Base-by-base conservation (phyloP, 257 asterid genomes). In the Nicotiana noctiflora region DNA sequence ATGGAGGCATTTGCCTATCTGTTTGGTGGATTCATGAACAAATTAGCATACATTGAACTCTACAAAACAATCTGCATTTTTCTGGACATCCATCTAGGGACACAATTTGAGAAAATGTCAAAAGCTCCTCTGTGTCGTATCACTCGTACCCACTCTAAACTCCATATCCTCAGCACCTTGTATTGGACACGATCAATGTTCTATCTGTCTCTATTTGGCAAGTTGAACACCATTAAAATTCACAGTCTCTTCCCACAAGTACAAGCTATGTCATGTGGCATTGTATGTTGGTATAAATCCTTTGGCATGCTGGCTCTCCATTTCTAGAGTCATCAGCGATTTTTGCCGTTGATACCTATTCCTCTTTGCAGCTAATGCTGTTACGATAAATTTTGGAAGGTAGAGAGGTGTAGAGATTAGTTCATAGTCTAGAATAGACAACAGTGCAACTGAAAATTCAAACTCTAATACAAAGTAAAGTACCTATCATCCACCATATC, bases 271-370 rank as follows among this genome's bases (percentile, higher is more conserved):
- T 92, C 92, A 92, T 80, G 82, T 91, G 49, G 90, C 88, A 37
- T 82, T 87, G 87, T 92, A 90, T 23, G 93, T 86, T 3, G 98
- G 98, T 76, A 93, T 90, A 82, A 90, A 90, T 83, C 99, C 98
- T 88, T 96, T 96, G 64, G 99, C 98, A 72, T 96, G 99, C 66
- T 94, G 99, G 90, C 98, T 94, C 88, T 96, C 99, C 98, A 96
- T 91, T 88, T 96, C 99, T 27, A 96, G 93, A 59, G 91, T 84
- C 93, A 90, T 89, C 88, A 93, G 80, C 1, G 99, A 94, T 76
- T 96, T 96, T 77, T 94, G 98, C 68, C 99, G 83, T 17, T 94
- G 98, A 70, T 96, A 93, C 84, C 91, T 86, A 52, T 91, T 94
- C 86, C 98, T 90, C 88, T 92, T 92, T 37, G 97, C 97, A 11